A percentile compares a stretch with the other conserved stretches of the same genome.
Evolutionary conservation across 1,139 yeast genomes (phyloP).

Genomic region (Geotrichum europaeum): DNA sequence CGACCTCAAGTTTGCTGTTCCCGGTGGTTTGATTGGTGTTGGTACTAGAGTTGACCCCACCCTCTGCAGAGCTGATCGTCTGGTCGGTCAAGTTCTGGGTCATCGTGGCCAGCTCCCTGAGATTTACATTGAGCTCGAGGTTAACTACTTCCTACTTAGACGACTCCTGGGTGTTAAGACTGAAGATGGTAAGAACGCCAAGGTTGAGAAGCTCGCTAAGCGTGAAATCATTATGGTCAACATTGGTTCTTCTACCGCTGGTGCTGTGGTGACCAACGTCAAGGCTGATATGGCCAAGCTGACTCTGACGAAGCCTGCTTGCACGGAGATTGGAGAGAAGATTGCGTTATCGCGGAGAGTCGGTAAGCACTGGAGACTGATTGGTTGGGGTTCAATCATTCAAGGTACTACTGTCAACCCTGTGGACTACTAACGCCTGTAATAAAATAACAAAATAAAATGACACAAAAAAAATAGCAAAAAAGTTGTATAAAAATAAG

Average conservation of each 20-base stretch:
- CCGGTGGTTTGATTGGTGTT: constrained; percentile 99
- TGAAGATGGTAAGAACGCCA: constrained; percentile 95
- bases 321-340: constrained; percentile 97
- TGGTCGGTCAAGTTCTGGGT: constrained; percentile 98
- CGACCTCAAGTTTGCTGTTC: constrained; percentile 96
- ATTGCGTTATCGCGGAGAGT: constrained; percentile 98
- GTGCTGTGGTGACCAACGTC: constrained; percentile 97
- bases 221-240: constrained; percentile 98
- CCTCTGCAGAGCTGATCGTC: constrained; percentile 96
- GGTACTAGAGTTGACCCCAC: constrained; percentile 99
- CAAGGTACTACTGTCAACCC: constrained; percentile 54
- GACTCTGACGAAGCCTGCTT: constrained; percentile 94
- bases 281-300: constrained; percentile 99
- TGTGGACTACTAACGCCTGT: constrained; percentile 20
- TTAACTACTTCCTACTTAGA: constrained; percentile 93
- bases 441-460: not conserved
- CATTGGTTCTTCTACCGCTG: constrained; percentile 98
- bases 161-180: constrained; percentile 98
- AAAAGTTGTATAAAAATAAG: not conserved
- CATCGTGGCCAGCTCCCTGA: constrained; percentile 94
- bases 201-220: constrained; percentile 87
- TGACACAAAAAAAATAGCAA: not conserved
- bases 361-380: constrained; percentile 99
- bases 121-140: constrained; percentile 93
- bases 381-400: constrained; percentile 99